Percentiles rank a stretch among this genome's conserved stretches.
Conservation (phyloP, 805 yeast species). For the Candida insectorum region DNA sequence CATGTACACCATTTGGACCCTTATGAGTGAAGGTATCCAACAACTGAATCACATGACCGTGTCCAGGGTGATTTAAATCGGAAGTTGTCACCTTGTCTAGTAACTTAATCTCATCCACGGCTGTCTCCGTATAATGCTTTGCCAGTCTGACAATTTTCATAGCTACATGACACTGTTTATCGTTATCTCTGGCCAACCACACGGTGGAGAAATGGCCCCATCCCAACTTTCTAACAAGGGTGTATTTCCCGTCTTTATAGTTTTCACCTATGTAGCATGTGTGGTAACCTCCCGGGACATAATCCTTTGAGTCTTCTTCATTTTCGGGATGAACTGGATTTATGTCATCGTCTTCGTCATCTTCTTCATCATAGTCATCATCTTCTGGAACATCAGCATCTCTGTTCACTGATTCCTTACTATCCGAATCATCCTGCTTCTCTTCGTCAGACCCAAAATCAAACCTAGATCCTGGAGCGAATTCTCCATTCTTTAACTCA, state of each 20-base stretch:
- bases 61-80: slow-evolving; percentile 73
- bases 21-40: slow-evolving; percentile 80
- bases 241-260: slow-evolving; percentile 72
- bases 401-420: slow-evolving; percentile 5
- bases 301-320: slow-evolving; percentile 86
- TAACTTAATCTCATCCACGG: slow-evolving; percentile 86
- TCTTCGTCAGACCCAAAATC: slow-evolving; percentile 12
- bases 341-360: slow-evolving; percentile 22
- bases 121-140: slow-evolving; percentile 87
- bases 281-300: slow-evolving; percentile 92
- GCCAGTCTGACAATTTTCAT: slow-evolving; percentile 93
- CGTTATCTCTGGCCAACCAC: slow-evolving; percentile 74
- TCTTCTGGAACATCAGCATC: slow-evolving; percentile 8
- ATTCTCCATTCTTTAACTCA: slow-evolving; percentile 7
- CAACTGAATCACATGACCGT: slow-evolving; percentile 72
- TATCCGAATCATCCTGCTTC: slow-evolving; percentile 8
- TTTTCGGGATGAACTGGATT: slow-evolving; percentile 40
- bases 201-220: slow-evolving; percentile 99
- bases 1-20: slow-evolving; percentile 91
- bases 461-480: slow-evolving; percentile 13
- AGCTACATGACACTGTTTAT: slow-evolving; percentile 74
- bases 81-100: slow-evolving; percentile 63
- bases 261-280: slow-evolving; percentile 87
- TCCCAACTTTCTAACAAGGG: slow-evolving; percentile 84
- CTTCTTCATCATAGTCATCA: slow-evolving; percentile 21